Base-by-base conservation (phyloP, 2,329 filamentous ascomycete species). In the Fusarium tjaetaba region DNA sequence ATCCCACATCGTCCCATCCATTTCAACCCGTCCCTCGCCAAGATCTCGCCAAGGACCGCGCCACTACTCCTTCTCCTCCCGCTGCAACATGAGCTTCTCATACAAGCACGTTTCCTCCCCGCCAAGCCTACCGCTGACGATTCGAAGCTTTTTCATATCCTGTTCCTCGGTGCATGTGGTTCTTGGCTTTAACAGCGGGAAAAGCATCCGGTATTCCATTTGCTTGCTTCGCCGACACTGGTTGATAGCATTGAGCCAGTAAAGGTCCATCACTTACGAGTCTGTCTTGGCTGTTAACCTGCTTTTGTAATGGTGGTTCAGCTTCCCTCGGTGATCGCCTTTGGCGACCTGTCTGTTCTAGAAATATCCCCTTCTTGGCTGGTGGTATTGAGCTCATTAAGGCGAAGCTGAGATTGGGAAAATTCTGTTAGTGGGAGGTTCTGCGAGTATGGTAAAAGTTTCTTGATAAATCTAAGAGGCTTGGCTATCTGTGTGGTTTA, bases 31-130 rank as follows among this genome's bases (percentile, higher is more conserved):
- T 16, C 34, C 18, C 13, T 26, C 30, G 71, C 68, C 68, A 71
- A 71, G 68, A 1, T 7, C 61, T 30, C 48, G 69, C 71, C 71
- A 73, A 74, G 71, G 22, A 42, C 60, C 58, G 41, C 63, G 62
- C 70, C 67, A 63, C 51, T 11, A 59, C 63, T 46, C 59, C 68
- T 59, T 26, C 22, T 48, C 43, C 49, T 45, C 45, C 34, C 52
- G 43, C 32, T 51, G 52, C 56, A 39, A 70, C 41, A n/a, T 24
- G 32, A 70, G 52, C 59, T 60, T 39, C 34, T 43, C 32, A 5
- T 45, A 13, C 46, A 53, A 10, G 60, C 67, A 70, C 67, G 67
- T 70, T 70, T 4, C 30, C 16, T 26, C 6, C 26, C 2, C 48
- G 41, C 66, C 67, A 65, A 65, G 62, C 14, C 13, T 36, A 30